These are phyloP conservation scores for Phaeotremella skinneri DNA, from an alignment of 768 basidiomycete species.

Conservation along the genomic window DNA sequence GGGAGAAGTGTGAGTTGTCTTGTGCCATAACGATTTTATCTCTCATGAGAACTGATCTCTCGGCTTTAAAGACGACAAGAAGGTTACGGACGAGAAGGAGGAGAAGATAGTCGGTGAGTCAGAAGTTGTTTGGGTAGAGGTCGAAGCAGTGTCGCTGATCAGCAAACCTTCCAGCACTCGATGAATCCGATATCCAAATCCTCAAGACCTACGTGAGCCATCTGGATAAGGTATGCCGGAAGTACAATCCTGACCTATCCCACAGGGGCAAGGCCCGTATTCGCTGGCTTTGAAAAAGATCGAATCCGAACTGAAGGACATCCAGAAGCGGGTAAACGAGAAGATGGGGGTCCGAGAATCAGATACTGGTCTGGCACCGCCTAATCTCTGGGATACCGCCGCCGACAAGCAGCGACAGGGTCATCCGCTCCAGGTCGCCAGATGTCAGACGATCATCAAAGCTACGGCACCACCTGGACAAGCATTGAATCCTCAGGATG, in stretches of 20 bases:
- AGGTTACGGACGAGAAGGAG: constrained; percentile 73
- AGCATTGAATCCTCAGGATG: constrained; percentile 87
- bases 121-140: neutral
- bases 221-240: neutral
- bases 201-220: constrained; percentile 86
- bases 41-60: constrained; percentile 3
- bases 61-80: constrained; percentile 68
- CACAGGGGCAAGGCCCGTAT: constrained; percentile 98
- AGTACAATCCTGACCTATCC: neutral
- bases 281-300: constrained; percentile 80
- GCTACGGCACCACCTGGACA: constrained; percentile 71
- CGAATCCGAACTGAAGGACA: constrained; percentile 88
- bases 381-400: constrained; percentile 94
- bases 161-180: constrained; percentile 64
- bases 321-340: constrained; percentile 96
- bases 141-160: constrained; percentile 11
- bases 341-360: constrained; percentile 99
- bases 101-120: constrained; percentile 83
- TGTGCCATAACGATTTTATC: constrained; percentile 10
- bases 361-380: constrained; percentile 93
- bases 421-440: constrained; percentile 90
- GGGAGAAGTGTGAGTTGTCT: constrained; percentile 84
- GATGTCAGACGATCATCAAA: constrained; percentile 97
- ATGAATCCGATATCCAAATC: constrained; percentile 98
- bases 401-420: constrained; percentile 88